phyloP scores from a whole-genome alignment of 192 early-diverging fungal genomes.

The Podochytrium sp. region DNA sequence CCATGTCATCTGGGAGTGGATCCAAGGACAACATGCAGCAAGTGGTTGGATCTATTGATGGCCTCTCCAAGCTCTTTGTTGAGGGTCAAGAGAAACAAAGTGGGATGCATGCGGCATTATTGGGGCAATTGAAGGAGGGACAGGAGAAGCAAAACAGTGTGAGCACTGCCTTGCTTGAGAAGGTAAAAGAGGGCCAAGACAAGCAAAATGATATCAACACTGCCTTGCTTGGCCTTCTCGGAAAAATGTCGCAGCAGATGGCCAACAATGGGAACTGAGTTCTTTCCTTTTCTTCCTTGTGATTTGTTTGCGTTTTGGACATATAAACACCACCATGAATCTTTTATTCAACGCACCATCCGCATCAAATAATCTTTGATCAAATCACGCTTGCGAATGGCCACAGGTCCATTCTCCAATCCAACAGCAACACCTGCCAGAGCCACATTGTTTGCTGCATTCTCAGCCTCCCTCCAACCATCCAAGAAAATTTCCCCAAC shows the following conservation, averaged over 20 bases:
- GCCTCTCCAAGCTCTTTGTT: no score
- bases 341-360: not conserved
- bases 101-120: no score
- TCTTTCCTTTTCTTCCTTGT: no score
- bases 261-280: no score
- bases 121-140: no score
- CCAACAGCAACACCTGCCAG: not conserved
- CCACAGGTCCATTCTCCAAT: not conserved
- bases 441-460: not conserved
- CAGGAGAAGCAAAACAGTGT: not conserved
- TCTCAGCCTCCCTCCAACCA: not conserved
- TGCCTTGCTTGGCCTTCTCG: not conserved
- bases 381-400: not conserved
- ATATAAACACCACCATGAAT: not conserved
- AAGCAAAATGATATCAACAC: not conserved
- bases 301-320: not conserved
- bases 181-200: not conserved
- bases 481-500: not conserved
- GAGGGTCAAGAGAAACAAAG: no score
- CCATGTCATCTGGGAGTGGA: not conserved
- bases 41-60: no score
- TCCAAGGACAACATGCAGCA: not conserved
- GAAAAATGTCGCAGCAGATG: not conserved
- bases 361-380: not conserved
- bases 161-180: not conserved